Evolutionary conservation across 164 flowering plant species (phyloP).

Genomic region (Chimonanthus praecox): DNA sequence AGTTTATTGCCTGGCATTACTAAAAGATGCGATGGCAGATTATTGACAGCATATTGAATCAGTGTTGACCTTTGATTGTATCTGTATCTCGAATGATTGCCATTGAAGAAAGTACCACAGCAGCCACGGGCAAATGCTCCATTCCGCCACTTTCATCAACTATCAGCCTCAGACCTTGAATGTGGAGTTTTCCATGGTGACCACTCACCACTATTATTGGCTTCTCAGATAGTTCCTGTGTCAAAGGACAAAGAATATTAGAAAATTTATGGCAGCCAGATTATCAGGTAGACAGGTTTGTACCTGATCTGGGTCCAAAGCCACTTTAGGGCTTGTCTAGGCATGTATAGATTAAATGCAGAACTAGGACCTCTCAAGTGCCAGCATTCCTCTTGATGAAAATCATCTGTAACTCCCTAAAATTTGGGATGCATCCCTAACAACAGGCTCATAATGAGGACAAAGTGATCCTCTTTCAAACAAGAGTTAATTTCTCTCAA

Average conservation of each 20-base stretch:
- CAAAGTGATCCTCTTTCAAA: neutral
- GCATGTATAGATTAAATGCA: neutral
- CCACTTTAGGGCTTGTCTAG: neutral
- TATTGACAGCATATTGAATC: neutral
- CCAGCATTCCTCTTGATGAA: neutral
- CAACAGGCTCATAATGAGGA: neutral
- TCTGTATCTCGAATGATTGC: slow-evolving; percentile 65
- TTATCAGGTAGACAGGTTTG: neutral
- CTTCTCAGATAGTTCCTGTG: slow-evolving; percentile 49
- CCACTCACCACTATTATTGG: slow-evolving; percentile 85
- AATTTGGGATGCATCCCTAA: neutral
- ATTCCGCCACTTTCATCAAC: slow-evolving; percentile 86
- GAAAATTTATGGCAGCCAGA: neutral
- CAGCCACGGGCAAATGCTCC: slow-evolving; percentile 63
- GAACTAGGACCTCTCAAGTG: neutral
- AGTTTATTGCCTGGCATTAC: neutral
- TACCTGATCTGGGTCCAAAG: neutral
- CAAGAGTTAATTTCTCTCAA: neutral
- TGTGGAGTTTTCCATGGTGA: slow-evolving; percentile 81
- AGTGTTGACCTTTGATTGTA: slow-evolving; percentile 5
- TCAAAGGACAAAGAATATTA: neutral
- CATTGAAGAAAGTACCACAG: slow-evolving; percentile 74
- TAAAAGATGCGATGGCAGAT: too few species aligned
- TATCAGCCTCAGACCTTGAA: slow-evolving; percentile 76
- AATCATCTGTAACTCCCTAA: neutral